Base-by-base conservation (phyloP, 2,329 filamentous ascomycete species). In the Fusarium chaquense region DNA sequence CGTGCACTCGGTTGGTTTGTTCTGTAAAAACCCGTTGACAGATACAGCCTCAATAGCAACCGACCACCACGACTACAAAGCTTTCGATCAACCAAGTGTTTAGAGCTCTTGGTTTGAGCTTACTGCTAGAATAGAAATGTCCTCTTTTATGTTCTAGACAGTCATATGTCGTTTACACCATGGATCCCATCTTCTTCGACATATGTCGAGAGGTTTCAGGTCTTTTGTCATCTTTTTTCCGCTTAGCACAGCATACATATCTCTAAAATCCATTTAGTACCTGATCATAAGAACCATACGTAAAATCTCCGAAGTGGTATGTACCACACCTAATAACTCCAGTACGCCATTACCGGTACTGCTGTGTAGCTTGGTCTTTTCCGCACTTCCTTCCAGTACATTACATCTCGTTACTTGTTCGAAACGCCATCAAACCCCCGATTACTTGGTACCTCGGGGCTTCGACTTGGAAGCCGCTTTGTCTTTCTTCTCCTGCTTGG, bases 401-500 rank as follows among this genome's bases (percentile, higher is more conserved):
- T 63, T 44, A 50, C 45, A 46, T 56, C 36, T 60, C 53, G 30
- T 52, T 57, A 20, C 28, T 57, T 30, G 16, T 18, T 44, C 45
- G 28, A 38, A 57, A 30, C 18, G 20, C 24, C 33, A 26, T 20
- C 33, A 13, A 16, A 15, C 16, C 12, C n/a, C 44, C 38, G 38
- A 44, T 63, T 24, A 70, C 35, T 60, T 61, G 16, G 87, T 84
- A 24, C 89, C 91, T 67, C 93, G 89, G 16, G 95, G 94, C 83
- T 95, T 97, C 8, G 91, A 86, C 83, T 98, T 99, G 24, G 89
- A 88, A 70, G 93, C 93, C 71, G 94, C 94, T 87, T 98, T 99
- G 71, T 94, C 93, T 84, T 98, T 98, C 76, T 95, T 94, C 61
- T 97, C 93, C 68, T 93, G 89, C 87, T 98, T 99, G 73, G 91